A percentile compares a stretch with the other conserved stretches of the same genome.
Conservation (phyloP, 805 yeast species). For the Ogataea parapolymorpha region DNA sequence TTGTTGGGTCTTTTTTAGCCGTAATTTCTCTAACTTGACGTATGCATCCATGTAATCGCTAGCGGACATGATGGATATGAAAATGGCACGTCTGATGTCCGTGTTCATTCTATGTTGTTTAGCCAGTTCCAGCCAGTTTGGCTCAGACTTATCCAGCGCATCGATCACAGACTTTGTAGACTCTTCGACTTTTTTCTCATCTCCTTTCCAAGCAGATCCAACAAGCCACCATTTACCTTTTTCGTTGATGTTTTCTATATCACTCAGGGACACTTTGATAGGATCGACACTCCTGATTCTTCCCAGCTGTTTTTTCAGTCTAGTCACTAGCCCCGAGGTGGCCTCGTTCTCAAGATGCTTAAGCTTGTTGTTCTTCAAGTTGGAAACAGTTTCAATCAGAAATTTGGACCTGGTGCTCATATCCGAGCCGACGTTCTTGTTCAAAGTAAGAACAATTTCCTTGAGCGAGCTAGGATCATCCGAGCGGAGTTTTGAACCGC, state of each 20-base stretch:
- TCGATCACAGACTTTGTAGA: constrained; percentile 51
- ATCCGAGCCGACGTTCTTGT: constrained; percentile 40
- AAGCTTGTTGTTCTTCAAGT: constrained; percentile 81
- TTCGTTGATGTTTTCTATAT: constrained; percentile 70
- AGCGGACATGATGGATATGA: constrained; percentile 92
- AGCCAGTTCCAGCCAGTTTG: constrained; percentile 89
- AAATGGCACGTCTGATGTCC: constrained; percentile 89
- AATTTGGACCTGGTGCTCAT: constrained; percentile 69
- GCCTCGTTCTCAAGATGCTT: constrained; percentile 51
- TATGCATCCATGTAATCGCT: constrained; percentile 88
- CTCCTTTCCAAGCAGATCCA: constrained; percentile 96
- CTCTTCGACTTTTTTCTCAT: constrained; percentile 28
- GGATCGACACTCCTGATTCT: constrained; percentile 62
- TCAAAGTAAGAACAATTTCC: constrained; percentile 65
- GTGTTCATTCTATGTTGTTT: constrained; percentile 90
- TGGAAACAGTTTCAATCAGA: constrained; percentile 78
- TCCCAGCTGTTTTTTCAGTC: constrained; percentile 65
- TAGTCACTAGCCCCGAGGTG: constrained; percentile 47
- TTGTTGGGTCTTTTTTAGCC: constrained; percentile 74
- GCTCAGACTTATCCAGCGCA: constrained; percentile 64
- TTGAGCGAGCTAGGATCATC: constrained; percentile 88
- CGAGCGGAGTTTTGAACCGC: constrained; percentile 81
- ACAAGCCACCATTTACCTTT: constrained; percentile 99
- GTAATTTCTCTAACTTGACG: constrained; percentile 73
- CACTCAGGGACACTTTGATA: constrained; percentile 77